Evolutionary conservation across 2,329 filamentous ascomycete species (phyloP), one percentile per base, ranked within the genome.

Genomic region (Neonectria faginata): DNA sequence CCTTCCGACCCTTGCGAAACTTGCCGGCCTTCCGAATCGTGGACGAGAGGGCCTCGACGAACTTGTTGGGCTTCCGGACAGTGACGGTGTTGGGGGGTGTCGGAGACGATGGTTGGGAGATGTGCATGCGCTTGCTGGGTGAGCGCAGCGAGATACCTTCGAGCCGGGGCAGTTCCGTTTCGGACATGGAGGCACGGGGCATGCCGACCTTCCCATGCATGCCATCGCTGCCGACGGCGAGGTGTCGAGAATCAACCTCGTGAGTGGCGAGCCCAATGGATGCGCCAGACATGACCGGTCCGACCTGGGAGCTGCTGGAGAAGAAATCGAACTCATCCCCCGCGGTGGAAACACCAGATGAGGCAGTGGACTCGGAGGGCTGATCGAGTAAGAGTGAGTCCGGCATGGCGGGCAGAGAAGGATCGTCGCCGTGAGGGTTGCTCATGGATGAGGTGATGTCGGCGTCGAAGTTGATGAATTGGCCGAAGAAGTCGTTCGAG

Each of bases 91-190:
- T 77, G 11, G 75, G 74, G n/a, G 76, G 77, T 25, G 75, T 75
- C 29, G 77, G 77, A 50, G 76, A 77, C 10, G 75, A 69, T 22
- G 75, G 77, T 47, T 77, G 71, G 27, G 75, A 78, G 62, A 69
- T 67, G 51, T 74, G 70, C 54, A 66, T 67, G 44, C 73, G 73
- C 60, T 77, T 75, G 12, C 63, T 72, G 22, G 79, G 78, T 9
- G 78, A 80, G 61, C 79, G 78, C 27, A 84, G 69, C n/a, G 81
- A 81, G 66, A 85, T 84, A n/a, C 80, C 80, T 67, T 84, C 81
- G 3, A 85, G 76, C 31, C 79, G 76, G 9, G 82, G 77, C n/a
- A 85, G 75, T 68, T 84, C 82, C 41, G 81, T 81, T 65, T 85
- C 82, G 3, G 82, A 84, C 74, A 84, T 81, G 62, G 81, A 82